A percentile compares a stretch with the other conserved stretches of the same genome.
Conservation (phyloP, 192 early-diverging fungal genomes). For the Endogone sp. region DNA sequence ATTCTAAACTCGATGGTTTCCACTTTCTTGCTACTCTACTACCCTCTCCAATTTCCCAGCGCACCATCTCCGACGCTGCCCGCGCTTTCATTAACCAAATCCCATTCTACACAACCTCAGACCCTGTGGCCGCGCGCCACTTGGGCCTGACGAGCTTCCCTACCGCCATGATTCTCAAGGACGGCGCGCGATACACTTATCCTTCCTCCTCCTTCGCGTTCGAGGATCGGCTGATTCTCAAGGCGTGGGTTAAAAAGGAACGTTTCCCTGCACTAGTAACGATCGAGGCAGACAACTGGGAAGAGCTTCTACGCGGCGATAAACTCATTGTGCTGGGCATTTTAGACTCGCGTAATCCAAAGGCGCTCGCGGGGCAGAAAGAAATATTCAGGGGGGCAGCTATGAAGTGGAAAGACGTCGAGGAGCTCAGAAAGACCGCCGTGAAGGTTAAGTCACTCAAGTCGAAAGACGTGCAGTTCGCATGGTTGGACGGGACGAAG, state of each 20-base stretch:
- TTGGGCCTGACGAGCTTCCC: not conserved
- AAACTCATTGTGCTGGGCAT: not conserved
- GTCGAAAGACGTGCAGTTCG: not conserved
- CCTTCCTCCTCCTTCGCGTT: not conserved
- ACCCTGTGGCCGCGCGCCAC: not conserved
- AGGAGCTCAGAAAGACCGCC: conserved; percentile 30
- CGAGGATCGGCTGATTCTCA: not conserved
- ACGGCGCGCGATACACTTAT: not conserved
- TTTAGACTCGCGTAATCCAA: conserved; percentile 24
- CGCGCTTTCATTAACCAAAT: not conserved
- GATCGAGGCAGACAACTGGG: not conserved
- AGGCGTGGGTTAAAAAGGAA: conserved; percentile 2
- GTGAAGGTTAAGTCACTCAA: not conserved
- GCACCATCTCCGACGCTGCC: not conserved
- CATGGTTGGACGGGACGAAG: not conserved
- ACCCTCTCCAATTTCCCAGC: not conserved
- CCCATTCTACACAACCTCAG: not conserved
- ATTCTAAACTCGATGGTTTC: not conserved
- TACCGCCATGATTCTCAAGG: not conserved
- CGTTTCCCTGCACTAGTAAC: not conserved
- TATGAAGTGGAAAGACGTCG: conserved; percentile 29
- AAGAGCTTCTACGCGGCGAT: not conserved
- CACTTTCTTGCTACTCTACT: not conserved
- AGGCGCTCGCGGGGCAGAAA: conserved; percentile 33
- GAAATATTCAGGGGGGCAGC: conserved; percentile 34